phyloP scores from a whole-genome alignment of 176 grass and related monocot genomes.

The Canna indica region DNA sequence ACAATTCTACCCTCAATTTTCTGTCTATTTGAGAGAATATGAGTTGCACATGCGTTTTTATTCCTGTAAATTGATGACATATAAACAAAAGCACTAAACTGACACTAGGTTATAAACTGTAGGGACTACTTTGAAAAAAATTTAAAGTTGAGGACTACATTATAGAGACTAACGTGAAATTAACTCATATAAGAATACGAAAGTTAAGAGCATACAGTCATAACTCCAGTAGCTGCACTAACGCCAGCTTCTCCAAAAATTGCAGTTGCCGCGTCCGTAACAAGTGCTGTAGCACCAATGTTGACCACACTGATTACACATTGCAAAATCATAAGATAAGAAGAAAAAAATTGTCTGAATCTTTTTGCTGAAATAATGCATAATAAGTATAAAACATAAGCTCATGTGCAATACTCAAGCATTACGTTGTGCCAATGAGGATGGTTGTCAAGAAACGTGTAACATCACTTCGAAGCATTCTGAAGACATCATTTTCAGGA shows the following conservation, averaged over 20 bases:
- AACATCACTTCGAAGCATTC: conserved; percentile 90
- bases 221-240: conserved; percentile 90
- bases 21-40: too few relatives aligned
- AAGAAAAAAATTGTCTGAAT: conserved; percentile 13
- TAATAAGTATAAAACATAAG: not conserved
- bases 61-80: too few relatives aligned
- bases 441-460: conserved; percentile 97
- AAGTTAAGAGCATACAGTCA: conserved; percentile 63
- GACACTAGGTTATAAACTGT: too few relatives aligned
- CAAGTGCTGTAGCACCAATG: conserved; percentile 91
- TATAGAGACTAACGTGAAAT: too few relatives aligned
- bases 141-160: too few relatives aligned
- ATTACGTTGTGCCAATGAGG: conserved; percentile 98
- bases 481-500: conserved; percentile 90
- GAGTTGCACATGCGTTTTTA: too few relatives aligned
- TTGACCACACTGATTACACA: conserved; percentile 72
- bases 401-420: conserved; percentile 1
- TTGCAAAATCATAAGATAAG: conserved; percentile 18
- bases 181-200: not conserved
- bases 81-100: too few relatives aligned
- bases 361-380: conserved; percentile 8
- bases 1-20: too few relatives aligned
- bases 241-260: conserved; percentile 99
- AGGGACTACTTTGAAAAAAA: too few relatives aligned
- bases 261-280: conserved; percentile 85